phyloP scores from a whole-genome alignment of 192 early-diverging fungal species.

The Coemansia guatemalensis region DNA sequence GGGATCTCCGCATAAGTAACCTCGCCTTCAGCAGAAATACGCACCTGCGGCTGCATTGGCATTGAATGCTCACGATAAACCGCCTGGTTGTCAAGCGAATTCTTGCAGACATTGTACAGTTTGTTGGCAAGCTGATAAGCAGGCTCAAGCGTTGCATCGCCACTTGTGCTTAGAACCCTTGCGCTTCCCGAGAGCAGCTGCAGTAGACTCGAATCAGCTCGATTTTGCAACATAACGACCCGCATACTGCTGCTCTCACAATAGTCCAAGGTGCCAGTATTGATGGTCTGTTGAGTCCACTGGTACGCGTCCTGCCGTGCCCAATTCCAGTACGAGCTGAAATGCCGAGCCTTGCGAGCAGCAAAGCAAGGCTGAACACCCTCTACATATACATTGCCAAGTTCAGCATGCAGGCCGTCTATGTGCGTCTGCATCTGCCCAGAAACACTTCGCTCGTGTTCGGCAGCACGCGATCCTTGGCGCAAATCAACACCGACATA shows the following conservation, averaged over 20 bases:
- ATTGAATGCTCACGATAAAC: slow-evolving; percentile 82
- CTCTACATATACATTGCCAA: slow-evolving; percentile 80
- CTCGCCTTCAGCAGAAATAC: slow-evolving; percentile 68
- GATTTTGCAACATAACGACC: slow-evolving; percentile 68
- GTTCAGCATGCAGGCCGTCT: slow-evolving; percentile 76
- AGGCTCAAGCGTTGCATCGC: too few relatives aligned
- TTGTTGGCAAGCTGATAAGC: slow-evolving; percentile 50
- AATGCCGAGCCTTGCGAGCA: slow-evolving; percentile 76
- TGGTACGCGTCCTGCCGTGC: slow-evolving; percentile 50
- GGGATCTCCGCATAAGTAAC: slow-evolving; percentile 75
- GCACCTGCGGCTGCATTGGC: slow-evolving; percentile 74
- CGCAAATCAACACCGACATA: slow-evolving; percentile 80
- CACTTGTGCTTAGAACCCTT: slow-evolving; percentile 58
- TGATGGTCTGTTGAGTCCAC: slow-evolving; percentile 69
- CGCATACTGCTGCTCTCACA: slow-evolving; percentile 17
- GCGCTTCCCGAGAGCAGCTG: slow-evolving; percentile 71
- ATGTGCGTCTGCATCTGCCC: slow-evolving; percentile 67
- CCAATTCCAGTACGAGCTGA: slow-evolving; percentile 99
- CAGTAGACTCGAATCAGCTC: slow-evolving; percentile 33
- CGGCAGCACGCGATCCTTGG: slow-evolving; percentile 65
- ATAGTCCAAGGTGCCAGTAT: slow-evolving; percentile 70
- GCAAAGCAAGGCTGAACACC: slow-evolving; percentile 84
- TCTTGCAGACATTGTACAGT: slow-evolving; percentile 50
- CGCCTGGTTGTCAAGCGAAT: slow-evolving; percentile 29
- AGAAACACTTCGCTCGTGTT: slow-evolving; percentile 47